phyloP scores from a whole-genome alignment of 345 rosid genomes.

The Lepidium aucheri region DNA sequence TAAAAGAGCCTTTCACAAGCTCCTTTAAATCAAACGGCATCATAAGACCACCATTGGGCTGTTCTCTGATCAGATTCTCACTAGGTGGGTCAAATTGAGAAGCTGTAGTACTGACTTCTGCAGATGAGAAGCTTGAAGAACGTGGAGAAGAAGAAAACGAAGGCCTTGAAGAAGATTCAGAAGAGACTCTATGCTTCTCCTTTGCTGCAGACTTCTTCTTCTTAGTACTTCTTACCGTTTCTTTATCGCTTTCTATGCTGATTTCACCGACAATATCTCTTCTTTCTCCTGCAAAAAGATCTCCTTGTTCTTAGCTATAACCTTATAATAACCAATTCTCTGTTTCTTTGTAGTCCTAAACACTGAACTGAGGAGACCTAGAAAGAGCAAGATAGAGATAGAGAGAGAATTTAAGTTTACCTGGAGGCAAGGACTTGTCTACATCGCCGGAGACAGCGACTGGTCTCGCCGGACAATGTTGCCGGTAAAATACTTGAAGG shows the following conservation, averaged over 20 bases:
- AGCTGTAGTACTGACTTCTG: slow-evolving; percentile 42
- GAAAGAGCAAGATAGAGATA: slow-evolving; percentile 5
- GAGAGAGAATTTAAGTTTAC: slow-evolving; percentile 15
- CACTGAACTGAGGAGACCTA: slow-evolving; percentile 2
- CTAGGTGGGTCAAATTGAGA: slow-evolving; percentile 41
- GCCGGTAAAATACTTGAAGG: slow-evolving; percentile 67
- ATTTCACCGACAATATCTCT: slow-evolving; percentile 29
- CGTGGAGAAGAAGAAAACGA: slow-evolving; percentile 68
- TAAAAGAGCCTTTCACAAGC: slow-evolving; percentile 50
- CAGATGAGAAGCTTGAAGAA: slow-evolving; percentile 64
- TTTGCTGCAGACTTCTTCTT: slow-evolving; percentile 32
- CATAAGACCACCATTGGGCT: slow-evolving; percentile 22
- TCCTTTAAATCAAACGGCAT: slow-evolving; percentile 39
- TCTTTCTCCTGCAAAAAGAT: slow-evolving; percentile 37
- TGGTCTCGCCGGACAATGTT: slow-evolving; percentile 34
- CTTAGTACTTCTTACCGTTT: slow-evolving; percentile 34
- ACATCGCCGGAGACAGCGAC: slow-evolving; percentile 7
- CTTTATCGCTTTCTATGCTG: slow-evolving; percentile 29
- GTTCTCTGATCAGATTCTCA: slow-evolving; percentile 26
- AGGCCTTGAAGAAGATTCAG: slow-evolving; percentile 60
- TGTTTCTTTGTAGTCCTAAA: slow-evolving; percentile 15
- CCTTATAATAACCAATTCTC: neutral
- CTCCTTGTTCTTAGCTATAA: slow-evolving; percentile 3
- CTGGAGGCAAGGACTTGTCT: slow-evolving; percentile 19
- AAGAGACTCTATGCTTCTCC: slow-evolving; percentile 53